Base-by-base conservation (phyloP, 129 eudicot species). In the Helianthus annuus region DNA sequence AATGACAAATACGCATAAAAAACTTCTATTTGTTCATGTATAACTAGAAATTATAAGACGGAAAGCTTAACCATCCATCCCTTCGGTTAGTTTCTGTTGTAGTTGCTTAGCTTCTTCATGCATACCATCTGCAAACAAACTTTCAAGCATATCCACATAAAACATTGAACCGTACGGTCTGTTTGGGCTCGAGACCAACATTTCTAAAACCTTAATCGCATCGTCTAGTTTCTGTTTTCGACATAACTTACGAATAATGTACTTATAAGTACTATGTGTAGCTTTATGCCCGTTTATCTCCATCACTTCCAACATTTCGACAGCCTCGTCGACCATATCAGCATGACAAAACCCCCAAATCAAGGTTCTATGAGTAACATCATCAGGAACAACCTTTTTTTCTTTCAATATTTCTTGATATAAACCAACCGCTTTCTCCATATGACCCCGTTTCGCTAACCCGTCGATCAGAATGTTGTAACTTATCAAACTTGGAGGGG, bases 391-490 rank as follows among this genome's bases (percentile, higher is more conserved):
- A 54, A 84, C 58, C 24, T 73, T 70, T 16, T 32, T 69, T 66
- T 87, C 76, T 55, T 81, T 71, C 87, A 83, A 76, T 44, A 74
- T 55, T 11, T 78, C 38, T 16, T 72, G 64, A 68, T 87, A 89
- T 52, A 93, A 46, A 38, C 81, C 81, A 70, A 80, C 73, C 17
- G 94, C 92, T 69, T 87, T 85, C 62, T 82, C 90, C 90, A 92
- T 92, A 15, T 24, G 48, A 34, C 96, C 96, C 73, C 66, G 69
- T 80, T 85, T 92, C 10, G 91, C 86, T 63, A 92, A 77, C 40
- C 97, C 96, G 68, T 92, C 87, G 19, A 92, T 83, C 76, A 86
- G 57, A 58, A 83, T 86, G 69, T 92, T 92, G 75, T 86, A 89
- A 42, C 96, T 84, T 76, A 86, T 66, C 65, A 86, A 74, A 72